Percentiles rank a stretch among this genome's conserved stretches.
These are phyloP conservation scores for Elongisporangium anandrum DNA, from an alignment of 352 stramenopile genomes.

Conservation along the genomic window DNA sequence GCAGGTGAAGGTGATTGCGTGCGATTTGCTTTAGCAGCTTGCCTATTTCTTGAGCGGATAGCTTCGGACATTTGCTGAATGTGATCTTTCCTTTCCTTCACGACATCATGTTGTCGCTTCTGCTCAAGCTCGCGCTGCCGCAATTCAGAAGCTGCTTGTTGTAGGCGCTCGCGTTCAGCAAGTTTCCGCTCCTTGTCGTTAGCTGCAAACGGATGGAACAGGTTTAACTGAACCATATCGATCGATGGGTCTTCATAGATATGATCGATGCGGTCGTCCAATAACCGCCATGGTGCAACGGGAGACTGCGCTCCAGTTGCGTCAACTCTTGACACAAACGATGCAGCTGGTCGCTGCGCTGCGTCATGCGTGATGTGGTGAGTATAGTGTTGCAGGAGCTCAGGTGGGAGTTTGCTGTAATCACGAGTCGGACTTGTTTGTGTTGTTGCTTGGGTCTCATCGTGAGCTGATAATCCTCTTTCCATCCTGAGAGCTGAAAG, in stretches of 20 bases:
- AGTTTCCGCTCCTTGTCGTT: constrained; percentile 33
- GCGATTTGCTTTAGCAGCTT: constrained; percentile 6
- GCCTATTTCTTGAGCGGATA: constrained; percentile 52
- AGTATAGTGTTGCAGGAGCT: not conserved
- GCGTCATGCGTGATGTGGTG: not conserved
- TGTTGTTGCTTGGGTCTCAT: not conserved
- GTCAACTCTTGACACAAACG: not conserved
- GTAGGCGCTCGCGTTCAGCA: constrained; percentile 35
- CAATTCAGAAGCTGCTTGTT: constrained; percentile 34
- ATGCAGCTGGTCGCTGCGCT: not conserved
- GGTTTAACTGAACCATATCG: constrained; percentile 38
- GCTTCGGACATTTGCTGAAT: constrained; percentile 43
- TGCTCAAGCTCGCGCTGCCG: constrained; percentile 25
- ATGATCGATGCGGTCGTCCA: constrained; percentile 52
- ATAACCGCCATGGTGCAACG: constrained; percentile 21
- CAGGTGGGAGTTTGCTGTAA: constrained; percentile 1
- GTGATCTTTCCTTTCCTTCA: constrained; percentile 33
- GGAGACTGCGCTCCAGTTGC: not conserved
- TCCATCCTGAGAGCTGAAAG: not conserved
- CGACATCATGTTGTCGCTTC: constrained; percentile 16
- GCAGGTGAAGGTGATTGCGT: not conserved
- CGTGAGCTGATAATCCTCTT: not conserved
- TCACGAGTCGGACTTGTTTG: not conserved
- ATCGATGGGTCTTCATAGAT: constrained; percentile 55
- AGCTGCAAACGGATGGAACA: constrained; percentile 23